Evolutionary conservation across 495 filamentous ascomycete genomes (phyloP), one percentile per base, ranked within the genome.

Genomic region (Xylaria acuta): DNA sequence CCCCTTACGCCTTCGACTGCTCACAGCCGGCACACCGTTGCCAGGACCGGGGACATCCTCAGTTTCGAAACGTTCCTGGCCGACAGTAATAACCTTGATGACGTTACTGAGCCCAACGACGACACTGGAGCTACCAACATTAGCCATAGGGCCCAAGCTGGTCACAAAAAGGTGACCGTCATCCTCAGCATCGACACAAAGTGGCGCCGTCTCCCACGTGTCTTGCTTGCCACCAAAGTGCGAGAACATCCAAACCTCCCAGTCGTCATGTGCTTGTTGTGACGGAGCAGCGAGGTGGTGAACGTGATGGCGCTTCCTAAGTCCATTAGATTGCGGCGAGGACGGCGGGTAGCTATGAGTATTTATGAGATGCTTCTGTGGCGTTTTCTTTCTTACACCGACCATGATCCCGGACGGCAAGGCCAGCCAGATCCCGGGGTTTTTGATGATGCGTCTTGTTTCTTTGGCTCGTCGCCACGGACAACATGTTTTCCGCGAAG

Each of bases 171-270:
- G 82, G 53, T 88, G 81, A 3, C 76, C 75, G 4, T 80, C 74
- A n/a, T 79, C 76, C 16, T 79, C 77, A 22, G 74, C 62, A 16
- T 74, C 76, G 9, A 73, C n/a, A 27, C 81, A 78, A 20, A 86
- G 77, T 14, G 80, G 81, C 14, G 67, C 64, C 0, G 80, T 80
- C 67, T 86, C 84, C 73, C 81, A 81, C 2, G 72, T 76, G 25
- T 78, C 76, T 27, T 80, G 74, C 18, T 75, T 76, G 34, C 73
- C 67, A 49, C 81, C 82, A 16, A 80, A 81, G 69, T 82, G 80
- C 27, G 87, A 86, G 63, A 92, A 83, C 12, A 85, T 87, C 89
- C 90, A 94, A 2, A 87, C 87, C 76, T 93, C 90, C 90, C 90
- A 94, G 22, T 80, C 82, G 54, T 85, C 82, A 40, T 84, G 74